Evolutionary conservation across 495 filamentous ascomycete species (phyloP), one percentile per base, ranked within the genome.

Genomic region (Penicillium pulvis): DNA sequence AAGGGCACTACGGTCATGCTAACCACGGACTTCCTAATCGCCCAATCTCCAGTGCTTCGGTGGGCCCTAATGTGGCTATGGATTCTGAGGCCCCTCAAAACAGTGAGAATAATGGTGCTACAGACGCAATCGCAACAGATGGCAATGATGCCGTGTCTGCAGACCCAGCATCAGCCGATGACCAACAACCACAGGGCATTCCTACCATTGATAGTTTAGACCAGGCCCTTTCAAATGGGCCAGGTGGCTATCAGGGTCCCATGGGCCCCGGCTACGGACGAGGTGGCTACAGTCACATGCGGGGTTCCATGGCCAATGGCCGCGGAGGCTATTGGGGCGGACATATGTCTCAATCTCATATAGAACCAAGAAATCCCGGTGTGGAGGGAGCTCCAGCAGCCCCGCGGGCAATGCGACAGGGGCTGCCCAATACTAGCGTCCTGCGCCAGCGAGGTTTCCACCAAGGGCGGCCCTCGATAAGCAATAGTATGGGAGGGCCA

Each of bases 331-430:
- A 68, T 33, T 67, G 64, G 41, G 68, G 62, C 23, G 47, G 60
- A 5, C 60, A 62, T 11, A 65, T 70, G 54, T 36, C 55, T 11
- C 67, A 62, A 31, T 63, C 63, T 55, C 71, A 70, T 19, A 59
- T 67, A 41, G 75, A 76, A 60, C 77, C 78, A 0, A 70, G 71
- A 63, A 84, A 83, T 12, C 75, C 79, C 41, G 87, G 87, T n/a
- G 87, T 89, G 45, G 84, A 82, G 71, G 86, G 87, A 71, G 94
- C 94, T 26, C 94, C 94, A 30, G 94, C 88, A 51, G 94, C 91
- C 1, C 94, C 94, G 3, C 92, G 94, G 72, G 94, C 95, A 17
- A 92, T 98, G 87, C 79, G 95, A 60, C 85, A 93, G 66, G 92
- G 93, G 17, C 81, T 87, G 20, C 87, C 90, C 51, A 93, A 92